Evolutionary conservation across 352 stramenopile species (phyloP).

Genomic region (Globisporangium middletonii): DNA sequence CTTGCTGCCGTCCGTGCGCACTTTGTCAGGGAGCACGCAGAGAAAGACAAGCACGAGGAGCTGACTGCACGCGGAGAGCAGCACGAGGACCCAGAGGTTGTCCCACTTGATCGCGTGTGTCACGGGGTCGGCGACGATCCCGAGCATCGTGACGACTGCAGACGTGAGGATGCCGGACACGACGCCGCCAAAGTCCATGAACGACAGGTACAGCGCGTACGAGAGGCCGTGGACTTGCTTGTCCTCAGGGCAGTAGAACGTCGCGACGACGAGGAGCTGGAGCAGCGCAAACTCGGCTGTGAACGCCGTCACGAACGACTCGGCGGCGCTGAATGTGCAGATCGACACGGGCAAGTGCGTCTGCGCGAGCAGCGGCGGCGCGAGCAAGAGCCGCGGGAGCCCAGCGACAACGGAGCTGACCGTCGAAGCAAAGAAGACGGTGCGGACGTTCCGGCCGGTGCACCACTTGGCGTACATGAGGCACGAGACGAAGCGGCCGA

Average conservation of each 20-base stretch:
- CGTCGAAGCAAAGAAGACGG: conserved; percentile 73
- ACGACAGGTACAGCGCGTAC: conserved; percentile 77
- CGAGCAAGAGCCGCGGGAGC: conserved; percentile 56
- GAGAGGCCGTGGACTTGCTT: conserved; percentile 60
- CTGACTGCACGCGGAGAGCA: conserved; percentile 49
- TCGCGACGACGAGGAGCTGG: conserved; percentile 78
- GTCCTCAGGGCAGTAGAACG: conserved; percentile 62
- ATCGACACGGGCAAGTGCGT: conserved; percentile 48
- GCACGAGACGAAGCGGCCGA: conserved; percentile 66
- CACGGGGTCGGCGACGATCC: conserved; percentile 46
- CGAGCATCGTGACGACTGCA: conserved; percentile 41
- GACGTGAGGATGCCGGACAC: conserved; percentile 61
- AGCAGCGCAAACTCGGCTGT: conserved; percentile 76
- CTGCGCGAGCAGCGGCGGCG: conserved; percentile 29
- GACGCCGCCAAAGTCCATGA: conserved; percentile 83
- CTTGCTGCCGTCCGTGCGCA: conserved; percentile 18
- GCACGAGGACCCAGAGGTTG: conserved; percentile 51
- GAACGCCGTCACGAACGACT: conserved; percentile 77
- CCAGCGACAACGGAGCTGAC: conserved; percentile 56
- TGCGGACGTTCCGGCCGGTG: conserved; percentile 51
- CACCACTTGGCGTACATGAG: conserved; percentile 70
- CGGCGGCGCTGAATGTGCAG: conserved; percentile 55
- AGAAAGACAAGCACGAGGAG: conserved; percentile 68
- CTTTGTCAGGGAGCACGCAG: conserved; percentile 61
- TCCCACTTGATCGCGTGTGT: conserved; percentile 59